Conservation (phyloP, 345 rosid species). For the Eucalyptus viminalis region DNA sequence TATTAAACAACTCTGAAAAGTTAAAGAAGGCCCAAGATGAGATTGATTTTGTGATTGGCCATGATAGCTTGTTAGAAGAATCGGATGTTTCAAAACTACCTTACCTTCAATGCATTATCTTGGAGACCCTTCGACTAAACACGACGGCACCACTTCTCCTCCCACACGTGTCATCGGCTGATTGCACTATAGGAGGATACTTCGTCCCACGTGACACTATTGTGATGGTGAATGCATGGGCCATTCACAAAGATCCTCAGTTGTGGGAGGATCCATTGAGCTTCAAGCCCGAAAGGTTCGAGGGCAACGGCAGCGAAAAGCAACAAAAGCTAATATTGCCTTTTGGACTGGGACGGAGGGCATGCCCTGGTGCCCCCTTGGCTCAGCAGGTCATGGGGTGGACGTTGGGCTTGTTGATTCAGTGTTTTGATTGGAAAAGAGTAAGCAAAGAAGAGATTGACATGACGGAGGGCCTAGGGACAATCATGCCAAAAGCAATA, state of each 20-base stretch:
- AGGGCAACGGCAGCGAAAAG: neutral
- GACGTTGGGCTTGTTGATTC: neutral
- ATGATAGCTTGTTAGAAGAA: constrained; percentile 13
- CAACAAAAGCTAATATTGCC: constrained; percentile 12
- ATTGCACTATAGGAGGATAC: constrained; percentile 25
- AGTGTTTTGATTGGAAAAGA: constrained; percentile 39
- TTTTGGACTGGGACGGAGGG: constrained; percentile 38
- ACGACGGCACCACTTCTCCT: constrained; percentile 22
- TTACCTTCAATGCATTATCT: constrained; percentile 20
- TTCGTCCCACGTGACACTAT: constrained; percentile 21
- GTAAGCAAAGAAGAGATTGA: constrained; percentile 11
- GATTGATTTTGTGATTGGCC: constrained; percentile 8
- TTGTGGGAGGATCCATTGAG: too few relatives aligned
- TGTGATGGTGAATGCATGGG: neutral
- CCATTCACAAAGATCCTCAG: too few relatives aligned
- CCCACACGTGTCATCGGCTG: constrained; percentile 15
- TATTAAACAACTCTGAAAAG: too few relatives aligned
- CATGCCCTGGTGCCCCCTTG: constrained; percentile 32
- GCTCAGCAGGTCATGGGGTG: constrained; percentile 19
- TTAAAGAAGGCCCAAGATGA: constrained; percentile 22
- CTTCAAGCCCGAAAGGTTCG: constrained; percentile 6
- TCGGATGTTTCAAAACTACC: constrained; percentile 11
- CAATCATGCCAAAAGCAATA: constrained; percentile 18
- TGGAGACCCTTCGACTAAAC: neutral
- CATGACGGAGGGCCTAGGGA: constrained; percentile 19